A percentile compares a stretch with the other conserved stretches of the same genome.
Conservation (phyloP, 305 asterid genomes). For the Euphrasia arctica region DNA sequence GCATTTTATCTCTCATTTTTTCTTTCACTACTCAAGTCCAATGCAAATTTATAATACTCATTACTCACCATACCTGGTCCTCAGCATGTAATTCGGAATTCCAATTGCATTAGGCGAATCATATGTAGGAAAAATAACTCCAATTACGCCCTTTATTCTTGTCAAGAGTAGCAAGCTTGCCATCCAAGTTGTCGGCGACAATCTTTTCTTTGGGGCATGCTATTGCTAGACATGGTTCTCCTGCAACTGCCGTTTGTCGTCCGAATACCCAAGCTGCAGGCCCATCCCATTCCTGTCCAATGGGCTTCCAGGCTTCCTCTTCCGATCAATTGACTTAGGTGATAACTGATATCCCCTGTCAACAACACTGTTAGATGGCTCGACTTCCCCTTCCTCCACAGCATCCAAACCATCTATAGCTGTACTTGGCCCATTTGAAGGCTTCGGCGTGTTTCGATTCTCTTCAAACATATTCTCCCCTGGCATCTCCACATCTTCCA, state of each 20-base stretch:
- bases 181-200: slow-evolving; percentile 2
- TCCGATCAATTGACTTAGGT: slow-evolving; percentile 49
- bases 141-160: background rate
- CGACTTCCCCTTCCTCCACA: slow-evolving; percentile 89
- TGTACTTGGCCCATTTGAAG: slow-evolving; percentile 30
- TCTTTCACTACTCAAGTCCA: background rate
- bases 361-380: slow-evolving; percentile 42
- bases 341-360: slow-evolving; percentile 41
- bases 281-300: slow-evolving; percentile 36
- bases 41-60: no score
- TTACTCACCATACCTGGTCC: no score
- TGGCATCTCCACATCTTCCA: slow-evolving; percentile 82
- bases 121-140: slow-evolving; percentile 19
- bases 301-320: slow-evolving; percentile 71
- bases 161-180: slow-evolving; percentile 9
- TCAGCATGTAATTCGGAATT: background rate
- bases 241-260: slow-evolving; percentile 56
- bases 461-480: slow-evolving; percentile 46
- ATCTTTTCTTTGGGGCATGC: slow-evolving; percentile 10
- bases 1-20: slow-evolving; percentile 4
- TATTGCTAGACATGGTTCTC: slow-evolving; percentile 56
- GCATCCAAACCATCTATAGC: slow-evolving; percentile 34
- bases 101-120: slow-evolving; percentile 6
- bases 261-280: slow-evolving; percentile 50
- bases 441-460: slow-evolving; percentile 34